These are phyloP conservation scores for Boletus tylopilopsis DNA, from an alignment of 768 basidiomycete species.

Conservation along the genomic window DNA sequence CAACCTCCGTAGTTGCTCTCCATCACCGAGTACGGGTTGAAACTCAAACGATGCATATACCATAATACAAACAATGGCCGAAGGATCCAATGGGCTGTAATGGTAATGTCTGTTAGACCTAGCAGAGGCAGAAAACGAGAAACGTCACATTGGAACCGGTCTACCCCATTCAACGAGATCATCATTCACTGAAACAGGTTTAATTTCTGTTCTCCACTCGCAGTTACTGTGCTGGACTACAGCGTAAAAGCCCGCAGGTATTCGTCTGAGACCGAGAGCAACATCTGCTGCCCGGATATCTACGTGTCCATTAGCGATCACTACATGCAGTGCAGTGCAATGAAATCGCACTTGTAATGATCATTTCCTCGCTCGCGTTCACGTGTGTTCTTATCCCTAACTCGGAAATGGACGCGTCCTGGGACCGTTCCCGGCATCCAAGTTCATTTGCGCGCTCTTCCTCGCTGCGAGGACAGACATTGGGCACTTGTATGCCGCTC, in stretches of 20 bases:
- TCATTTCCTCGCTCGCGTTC: background rate
- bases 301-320: background rate
- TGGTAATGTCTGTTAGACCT: background rate
- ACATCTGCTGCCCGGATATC: background rate
- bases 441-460: too few relatives aligned
- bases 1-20: background rate
- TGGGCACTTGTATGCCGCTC: too few relatives aligned
- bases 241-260: background rate
- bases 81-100: background rate
- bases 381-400: too few relatives aligned
- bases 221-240: background rate
- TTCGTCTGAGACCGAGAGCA: background rate
- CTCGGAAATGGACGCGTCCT: too few relatives aligned
- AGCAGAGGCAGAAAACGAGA: background rate
- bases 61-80: background rate
- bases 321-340: background rate
- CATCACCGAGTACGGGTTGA: slow-evolving; percentile 2
- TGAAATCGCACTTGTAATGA: background rate
- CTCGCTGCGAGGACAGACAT: too few relatives aligned
- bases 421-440: too few relatives aligned
- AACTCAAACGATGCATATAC: slow-evolving; percentile 3
- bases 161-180: background rate
- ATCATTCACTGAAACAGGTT: background rate
- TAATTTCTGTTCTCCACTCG: background rate
- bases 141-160: slow-evolving; percentile 1